These are phyloP conservation scores for Prunus armeniaca DNA, from an alignment of 306 rosid genomes.

Conservation along the genomic window DNA sequence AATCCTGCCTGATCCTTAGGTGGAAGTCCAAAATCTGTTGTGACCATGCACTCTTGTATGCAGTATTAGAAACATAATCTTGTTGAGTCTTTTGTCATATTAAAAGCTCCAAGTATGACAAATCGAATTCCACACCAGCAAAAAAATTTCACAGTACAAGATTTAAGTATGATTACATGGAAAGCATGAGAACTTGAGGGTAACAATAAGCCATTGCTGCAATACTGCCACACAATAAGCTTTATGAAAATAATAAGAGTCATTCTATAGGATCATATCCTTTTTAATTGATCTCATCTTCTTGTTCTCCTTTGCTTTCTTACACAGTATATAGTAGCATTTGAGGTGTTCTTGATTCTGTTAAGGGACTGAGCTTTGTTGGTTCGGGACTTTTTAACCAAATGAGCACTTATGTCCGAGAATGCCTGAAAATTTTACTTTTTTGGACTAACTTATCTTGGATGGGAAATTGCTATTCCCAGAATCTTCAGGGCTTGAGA, in stretches of 20 bases:
- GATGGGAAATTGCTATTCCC: constrained; percentile 25
- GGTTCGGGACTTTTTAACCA: background rate
- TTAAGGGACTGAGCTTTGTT: background rate
- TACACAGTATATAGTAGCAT: background rate
- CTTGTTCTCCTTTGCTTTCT: background rate
- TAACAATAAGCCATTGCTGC: background rate
- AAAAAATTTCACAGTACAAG: background rate
- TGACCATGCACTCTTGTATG: no score
- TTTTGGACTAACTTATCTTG: constrained; percentile 29
- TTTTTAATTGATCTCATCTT: background rate
- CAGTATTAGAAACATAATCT: background rate
- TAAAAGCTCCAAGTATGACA: background rate
- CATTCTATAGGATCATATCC: background rate
- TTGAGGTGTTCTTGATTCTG: background rate
- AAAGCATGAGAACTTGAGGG: background rate
- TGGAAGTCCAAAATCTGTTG: no score
- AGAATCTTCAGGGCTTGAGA: constrained; percentile 17
- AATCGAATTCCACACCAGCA: background rate
- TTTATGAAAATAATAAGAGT: background rate
- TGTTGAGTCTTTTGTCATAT: background rate
- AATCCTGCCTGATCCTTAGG: no score
- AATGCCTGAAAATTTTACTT: background rate
- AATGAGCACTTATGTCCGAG: background rate
- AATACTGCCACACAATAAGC: background rate
- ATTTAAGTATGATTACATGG: background rate